Conservation (phyloP, 306 rosid genomes). For the Gynostemma pentaphyllum region DNA sequence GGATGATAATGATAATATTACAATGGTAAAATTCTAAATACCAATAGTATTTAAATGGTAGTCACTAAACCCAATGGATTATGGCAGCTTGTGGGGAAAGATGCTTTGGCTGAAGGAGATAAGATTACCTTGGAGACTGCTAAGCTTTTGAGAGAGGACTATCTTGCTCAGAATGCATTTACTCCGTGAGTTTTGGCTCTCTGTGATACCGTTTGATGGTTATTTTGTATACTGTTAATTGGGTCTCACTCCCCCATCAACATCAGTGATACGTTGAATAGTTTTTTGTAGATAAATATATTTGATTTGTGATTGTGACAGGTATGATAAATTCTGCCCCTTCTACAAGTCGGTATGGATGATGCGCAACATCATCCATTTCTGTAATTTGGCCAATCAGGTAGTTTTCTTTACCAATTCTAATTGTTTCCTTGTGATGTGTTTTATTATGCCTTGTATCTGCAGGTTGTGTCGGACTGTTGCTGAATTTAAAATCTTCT, state of each 20-base stretch:
- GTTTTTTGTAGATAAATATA: not conserved
- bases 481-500: no score
- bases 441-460: no score
- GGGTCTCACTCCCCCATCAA: not conserved
- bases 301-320: constrained; percentile 15
- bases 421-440: not conserved
- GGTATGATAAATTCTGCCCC: constrained; percentile 97
- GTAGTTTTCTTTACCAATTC: constrained; percentile 9
- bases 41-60: not conserved
- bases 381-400: constrained; percentile 97
- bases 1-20: not conserved
- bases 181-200: constrained; percentile 58
- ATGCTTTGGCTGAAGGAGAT: constrained; percentile 96
- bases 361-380: constrained; percentile 99
- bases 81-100: constrained; percentile 95
- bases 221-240: not conserved
- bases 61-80: not conserved
- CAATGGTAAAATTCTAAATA: not conserved
- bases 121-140: constrained; percentile 98
- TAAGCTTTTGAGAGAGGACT: constrained; percentile 98
- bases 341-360: constrained; percentile 99
- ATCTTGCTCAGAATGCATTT: constrained; percentile 99
- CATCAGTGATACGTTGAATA: not conserved
- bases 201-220: not conserved
- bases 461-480: no score